Base-by-base conservation (phyloP, 805 yeast species). In the Monosporozyma solicola region DNA sequence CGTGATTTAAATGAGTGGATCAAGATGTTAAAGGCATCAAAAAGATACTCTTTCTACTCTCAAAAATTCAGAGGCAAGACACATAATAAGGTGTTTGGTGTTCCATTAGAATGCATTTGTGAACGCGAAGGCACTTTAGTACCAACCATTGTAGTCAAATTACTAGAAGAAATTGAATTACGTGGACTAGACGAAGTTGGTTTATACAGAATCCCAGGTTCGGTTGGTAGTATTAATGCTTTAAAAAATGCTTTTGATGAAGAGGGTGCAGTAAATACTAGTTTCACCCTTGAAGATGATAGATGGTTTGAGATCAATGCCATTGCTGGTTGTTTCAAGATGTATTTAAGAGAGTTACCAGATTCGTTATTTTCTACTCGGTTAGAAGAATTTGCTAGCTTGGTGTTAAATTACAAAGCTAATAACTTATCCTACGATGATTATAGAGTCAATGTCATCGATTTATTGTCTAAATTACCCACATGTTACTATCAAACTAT, bases 121-220 rank as follows among this genome's bases (percentile, higher is more conserved):
- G 79, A 74, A 51, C 74, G 96, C 50, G 96, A 89, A 59, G 72
- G 78, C 9, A 70, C 81, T 0, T 56, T 69, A 2, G 72, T 83
- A 33, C 98, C 98, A 1, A 69, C 64, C 5, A 79, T 91, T 45
- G 80, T 91, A 53, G 81, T 77, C 37, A 76, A 77, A 53, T 70
- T 92, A 46, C 74, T 90, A 59, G 76, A 76, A 47, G 94, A 85
- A 59, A 86, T 92, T 57, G 98, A 92, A 67, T 70, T 74, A n/a
- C 80, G 91, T 51, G 97, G 98, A 0, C 66, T 92, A 31, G 90
- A 88, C 59, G 97, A 91, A 64, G 87, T 88, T 51, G 98, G 98
- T 16, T 74, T 92, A 13, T 92, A 92, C 67, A 80, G 98, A 66
- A 74, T 81, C 35, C 81, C 85, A 1, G 86, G 85, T 4, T 80